phyloP scores from a whole-genome alignment of 768 basidiomycete genomes.

The Melanogaster broomeanus region DNA sequence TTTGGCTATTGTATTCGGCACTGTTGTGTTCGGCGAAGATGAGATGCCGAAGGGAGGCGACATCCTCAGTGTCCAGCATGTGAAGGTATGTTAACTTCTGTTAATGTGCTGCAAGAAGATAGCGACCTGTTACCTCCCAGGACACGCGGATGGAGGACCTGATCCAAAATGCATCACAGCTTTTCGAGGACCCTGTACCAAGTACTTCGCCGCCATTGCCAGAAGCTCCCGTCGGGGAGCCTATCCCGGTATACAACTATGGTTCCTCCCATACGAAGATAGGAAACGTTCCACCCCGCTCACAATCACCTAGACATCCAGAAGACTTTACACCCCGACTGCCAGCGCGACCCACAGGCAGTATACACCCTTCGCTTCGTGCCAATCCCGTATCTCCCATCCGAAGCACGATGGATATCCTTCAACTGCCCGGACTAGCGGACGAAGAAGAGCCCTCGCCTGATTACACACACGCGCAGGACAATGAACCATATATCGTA shows the following conservation, averaged over 20 bases:
- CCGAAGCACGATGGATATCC: conserved; percentile 37
- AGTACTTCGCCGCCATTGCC: conserved; percentile 69
- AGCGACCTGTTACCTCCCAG: conserved; percentile 32
- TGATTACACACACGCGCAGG: conserved; percentile 1
- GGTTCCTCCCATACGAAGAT: conserved; percentile 75
- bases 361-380: conserved; percentile 78
- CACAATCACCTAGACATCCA: conserved; percentile 28
- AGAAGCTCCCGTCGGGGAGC: conserved; percentile 68
- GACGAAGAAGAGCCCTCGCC: conserved; percentile 26
- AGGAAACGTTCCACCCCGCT: conserved; percentile 42
- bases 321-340: conserved; percentile 77
- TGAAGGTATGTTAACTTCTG: conserved; percentile 55
- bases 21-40: conserved; percentile 90
- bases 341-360: conserved; percentile 65
- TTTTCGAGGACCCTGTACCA: conserved; percentile 61
- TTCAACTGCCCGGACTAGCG: conserved; percentile 26
- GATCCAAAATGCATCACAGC: conserved; percentile 63
- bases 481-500: conserved; percentile 7
- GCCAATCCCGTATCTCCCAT: conserved; percentile 51
- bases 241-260: conserved; percentile 55
- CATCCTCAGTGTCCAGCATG: conserved; percentile 70
- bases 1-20: conserved; percentile 86
- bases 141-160: conserved; percentile 84
- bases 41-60: conserved; percentile 80
- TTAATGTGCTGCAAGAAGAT: conserved; percentile 34